A percentile compares a stretch with the other conserved stretches of the same genome.
Conservation (phyloP, 140 eudicot species). For the Flaveria floridana region DNA sequence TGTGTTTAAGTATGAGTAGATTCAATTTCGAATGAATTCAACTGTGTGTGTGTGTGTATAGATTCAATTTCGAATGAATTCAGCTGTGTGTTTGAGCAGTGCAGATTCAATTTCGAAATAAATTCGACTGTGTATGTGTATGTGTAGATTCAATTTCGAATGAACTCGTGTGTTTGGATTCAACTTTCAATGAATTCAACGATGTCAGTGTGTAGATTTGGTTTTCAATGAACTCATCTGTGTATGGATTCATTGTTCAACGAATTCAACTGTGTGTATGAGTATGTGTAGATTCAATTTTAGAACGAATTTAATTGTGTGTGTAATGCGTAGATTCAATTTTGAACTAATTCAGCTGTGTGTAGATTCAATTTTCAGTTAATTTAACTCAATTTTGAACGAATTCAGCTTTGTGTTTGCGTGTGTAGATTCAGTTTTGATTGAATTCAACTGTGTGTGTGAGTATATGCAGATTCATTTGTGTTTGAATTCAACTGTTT, state of each 20-base stretch:
- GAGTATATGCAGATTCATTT: not conserved
- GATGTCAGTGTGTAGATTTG: not conserved
- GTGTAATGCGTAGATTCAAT: not conserved
- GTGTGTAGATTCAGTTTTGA: no score
- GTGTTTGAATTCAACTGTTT: not conserved
- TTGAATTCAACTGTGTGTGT: not conserved
- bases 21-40: no score
- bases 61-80: no score
- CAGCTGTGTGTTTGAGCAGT: not conserved
- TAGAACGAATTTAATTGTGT: not conserved
- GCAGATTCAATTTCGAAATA: not conserved
- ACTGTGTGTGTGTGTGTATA: no score
- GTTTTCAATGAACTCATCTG: no score
- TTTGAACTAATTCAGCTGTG: not conserved
- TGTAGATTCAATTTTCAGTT: no score
- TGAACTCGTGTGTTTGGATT: not conserved
- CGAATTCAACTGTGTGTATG: no score
- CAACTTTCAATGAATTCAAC: not conserved
- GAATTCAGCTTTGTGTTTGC: no score
- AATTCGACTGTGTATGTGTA: no score
- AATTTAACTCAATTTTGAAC: no score
- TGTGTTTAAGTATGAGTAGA: no score
- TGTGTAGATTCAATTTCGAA: no score
- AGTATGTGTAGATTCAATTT: not conserved
- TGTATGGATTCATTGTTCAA: not conserved